Evolutionary conservation across 2,329 filamentous ascomycete species (phyloP), one percentile per base, ranked within the genome.

Genomic region (Colletotrichum musicola): DNA sequence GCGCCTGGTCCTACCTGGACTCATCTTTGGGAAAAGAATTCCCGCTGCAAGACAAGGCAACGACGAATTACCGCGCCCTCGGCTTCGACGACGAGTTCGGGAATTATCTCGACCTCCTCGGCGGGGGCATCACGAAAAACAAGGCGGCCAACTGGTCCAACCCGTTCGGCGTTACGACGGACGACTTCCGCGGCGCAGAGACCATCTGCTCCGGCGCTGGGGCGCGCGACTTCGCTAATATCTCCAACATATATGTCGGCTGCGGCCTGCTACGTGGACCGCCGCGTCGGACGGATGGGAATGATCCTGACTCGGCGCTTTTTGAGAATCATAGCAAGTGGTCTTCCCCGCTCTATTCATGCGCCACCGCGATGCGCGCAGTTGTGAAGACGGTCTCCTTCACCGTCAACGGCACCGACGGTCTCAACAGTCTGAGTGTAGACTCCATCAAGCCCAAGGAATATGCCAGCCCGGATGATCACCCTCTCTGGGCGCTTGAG

Each of bases 301-400:
- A 35, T 1, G 77, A 76, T 1, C 71, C 73, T 4, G 13, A 12
- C 12, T 73, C 75, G 3, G 70, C 81, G 1, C 69, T 82, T 2
- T 80, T 81, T 25, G 80, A 84, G 27, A 76, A 78, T 6, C 78
- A 78, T 5, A 81, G 80, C 14, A 69, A 74, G 42, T 86, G 83
- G 83, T 78, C 79, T 1, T 73, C 79, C 4, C 78, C 81, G 0
- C 64, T 86, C 0, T 84, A 85, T 65, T 75, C 77, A 0, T 86
- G 84, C 69, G 82, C 82, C 1, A 79, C 78, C 0, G 73, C 81
- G 0, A 70, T 80, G 4, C 80, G 80, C 56, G 83, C 83, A 3
- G 79, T 76, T 1, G 77, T 86, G 64, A 85, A 85, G 70, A 81
- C 79, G 0, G 81, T 84, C 6, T 73, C 74, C 0, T 85, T 86